Conservation (phyloP, 192 early-diverging fungal genomes). For the Chytriomyces sp. region DNA sequence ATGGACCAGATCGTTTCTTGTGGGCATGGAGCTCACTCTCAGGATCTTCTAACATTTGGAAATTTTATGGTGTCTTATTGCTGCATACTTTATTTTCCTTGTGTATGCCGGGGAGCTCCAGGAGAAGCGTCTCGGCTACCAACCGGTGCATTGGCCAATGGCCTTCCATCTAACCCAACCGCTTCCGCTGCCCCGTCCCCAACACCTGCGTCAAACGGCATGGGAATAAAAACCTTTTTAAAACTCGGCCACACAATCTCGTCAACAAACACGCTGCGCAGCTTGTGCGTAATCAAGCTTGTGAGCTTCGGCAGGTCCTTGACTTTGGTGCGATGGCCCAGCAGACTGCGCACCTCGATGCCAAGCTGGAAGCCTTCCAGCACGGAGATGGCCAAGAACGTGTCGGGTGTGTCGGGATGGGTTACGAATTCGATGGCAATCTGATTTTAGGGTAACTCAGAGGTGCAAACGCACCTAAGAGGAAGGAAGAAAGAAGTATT, state of each 20-base stretch:
- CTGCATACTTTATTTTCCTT: too few relatives aligned
- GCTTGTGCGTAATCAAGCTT: constrained; percentile 73
- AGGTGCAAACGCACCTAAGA: background rate
- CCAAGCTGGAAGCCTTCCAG: constrained; percentile 67
- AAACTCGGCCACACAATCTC: constrained; percentile 76
- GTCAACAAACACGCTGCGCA: constrained; percentile 70
- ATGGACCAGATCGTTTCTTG: too few relatives aligned
- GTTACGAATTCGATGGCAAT: constrained; percentile 59
- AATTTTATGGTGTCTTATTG: too few relatives aligned
- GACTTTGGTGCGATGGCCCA: constrained; percentile 95
- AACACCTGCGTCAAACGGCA: constrained; percentile 7
- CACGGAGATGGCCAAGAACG: constrained; percentile 51
- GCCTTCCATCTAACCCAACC: too few relatives aligned
- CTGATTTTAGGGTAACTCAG: constrained; percentile 9
- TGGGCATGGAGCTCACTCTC: too few relatives aligned
- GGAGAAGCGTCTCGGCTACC: too few relatives aligned
- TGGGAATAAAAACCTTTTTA: constrained; percentile 64
- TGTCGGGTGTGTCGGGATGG: constrained; percentile 46
- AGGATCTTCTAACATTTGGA: too few relatives aligned
- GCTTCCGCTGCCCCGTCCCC: too few relatives aligned
- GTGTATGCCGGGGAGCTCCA: too few relatives aligned
- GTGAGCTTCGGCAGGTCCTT: constrained; percentile 95
- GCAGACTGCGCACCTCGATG: constrained; percentile 83
- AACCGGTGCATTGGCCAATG: too few relatives aligned
- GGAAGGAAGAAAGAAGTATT: too few relatives aligned